phyloP scores from a whole-genome alignment of 805 yeast species.

The Grigorovia yakushimaensis region DNA sequence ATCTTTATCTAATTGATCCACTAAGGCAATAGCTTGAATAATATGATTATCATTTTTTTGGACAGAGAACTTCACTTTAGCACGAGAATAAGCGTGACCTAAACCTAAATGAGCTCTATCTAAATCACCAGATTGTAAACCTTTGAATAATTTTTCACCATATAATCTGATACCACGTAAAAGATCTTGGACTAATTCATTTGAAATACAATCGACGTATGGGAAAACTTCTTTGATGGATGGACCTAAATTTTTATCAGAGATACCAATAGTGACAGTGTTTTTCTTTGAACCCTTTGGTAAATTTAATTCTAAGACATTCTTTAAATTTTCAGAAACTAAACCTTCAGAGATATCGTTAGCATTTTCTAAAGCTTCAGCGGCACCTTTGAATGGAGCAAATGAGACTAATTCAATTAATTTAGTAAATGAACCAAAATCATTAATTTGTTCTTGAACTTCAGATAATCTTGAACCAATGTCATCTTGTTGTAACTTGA shows the following conservation, averaged over 20 bases:
- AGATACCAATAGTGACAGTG: slow-evolving; percentile 71
- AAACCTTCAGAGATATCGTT: slow-evolving; percentile 96
- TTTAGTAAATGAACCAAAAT: slow-evolving; percentile 80
- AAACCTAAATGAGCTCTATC: slow-evolving; percentile 98
- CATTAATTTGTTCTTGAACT: slow-evolving; percentile 84
- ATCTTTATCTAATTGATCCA: slow-evolving; percentile 97
- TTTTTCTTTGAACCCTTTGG: slow-evolving; percentile 64
- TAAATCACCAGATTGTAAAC: slow-evolving; percentile 86
- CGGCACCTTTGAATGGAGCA: slow-evolving; percentile 98
- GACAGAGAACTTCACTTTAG: slow-evolving; percentile 97
- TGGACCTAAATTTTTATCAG: slow-evolving; percentile 93
- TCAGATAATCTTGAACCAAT: slow-evolving; percentile 86
- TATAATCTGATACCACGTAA: slow-evolving; percentile 90
- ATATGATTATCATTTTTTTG: slow-evolving; percentile 98
- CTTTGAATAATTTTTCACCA: slow-evolving; percentile 81
- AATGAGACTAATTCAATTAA: slow-evolving; percentile 87
- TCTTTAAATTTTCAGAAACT: slow-evolving; percentile 84
- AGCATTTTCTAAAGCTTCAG: slow-evolving; percentile 97
- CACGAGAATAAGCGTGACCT: slow-evolving; percentile 98
- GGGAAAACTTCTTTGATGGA: slow-evolving; percentile 89
- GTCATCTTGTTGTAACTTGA: slow-evolving; percentile 86
- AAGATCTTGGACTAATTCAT: slow-evolving; percentile 89
- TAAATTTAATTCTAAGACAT: slow-evolving; percentile 80
- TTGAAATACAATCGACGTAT: slow-evolving; percentile 78
- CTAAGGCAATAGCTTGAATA: slow-evolving; percentile 94